Evolutionary conservation across 176 grass and related monocot genomes (phyloP).

Genomic region (Phoenix dactylifera): DNA sequence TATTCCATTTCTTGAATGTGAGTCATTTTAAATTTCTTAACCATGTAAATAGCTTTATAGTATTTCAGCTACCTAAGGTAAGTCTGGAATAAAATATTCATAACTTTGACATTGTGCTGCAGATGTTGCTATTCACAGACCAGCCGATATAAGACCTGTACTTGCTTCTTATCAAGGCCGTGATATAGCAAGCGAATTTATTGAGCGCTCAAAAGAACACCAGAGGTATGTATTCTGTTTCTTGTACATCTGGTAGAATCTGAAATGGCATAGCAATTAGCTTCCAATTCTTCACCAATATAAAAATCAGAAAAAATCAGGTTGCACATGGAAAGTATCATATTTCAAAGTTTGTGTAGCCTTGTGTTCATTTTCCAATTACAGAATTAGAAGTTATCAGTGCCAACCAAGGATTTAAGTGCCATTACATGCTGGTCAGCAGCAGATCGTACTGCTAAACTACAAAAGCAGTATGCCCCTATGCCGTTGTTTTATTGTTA

Average conservation of each 20-base stretch:
- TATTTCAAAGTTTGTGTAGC: too few species aligned
- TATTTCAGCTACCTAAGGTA: too few species aligned
- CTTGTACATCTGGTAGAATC: background rate
- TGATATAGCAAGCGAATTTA: slow-evolving; percentile 72
- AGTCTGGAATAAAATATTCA: background rate
- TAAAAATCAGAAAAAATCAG: background rate
- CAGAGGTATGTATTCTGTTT: slow-evolving; percentile 35
- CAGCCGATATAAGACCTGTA: slow-evolving; percentile 56
- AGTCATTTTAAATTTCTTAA: slow-evolving; percentile 8
- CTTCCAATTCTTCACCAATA: background rate
- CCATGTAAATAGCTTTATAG: too few species aligned
- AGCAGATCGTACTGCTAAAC: too few species aligned
- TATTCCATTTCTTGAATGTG: slow-evolving; percentile 98
- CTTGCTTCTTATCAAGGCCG: slow-evolving; percentile 71
- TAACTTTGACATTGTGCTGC: slow-evolving; percentile 18
- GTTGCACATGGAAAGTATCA: too few species aligned
- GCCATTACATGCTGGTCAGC: too few species aligned
- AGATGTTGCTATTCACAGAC: slow-evolving; percentile 66
- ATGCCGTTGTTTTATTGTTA: too few species aligned
- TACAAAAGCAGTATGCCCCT: too few species aligned
- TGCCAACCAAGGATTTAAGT: too few species aligned
- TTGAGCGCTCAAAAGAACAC: slow-evolving; percentile 70
- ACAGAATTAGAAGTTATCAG: too few species aligned
- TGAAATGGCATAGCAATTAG: background rate
- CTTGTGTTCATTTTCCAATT: too few species aligned